Percentiles rank a stretch among this genome's conserved stretches.
Conservation (phyloP, 1,139 yeast genomes). For the Taiozyma onychis region DNA sequence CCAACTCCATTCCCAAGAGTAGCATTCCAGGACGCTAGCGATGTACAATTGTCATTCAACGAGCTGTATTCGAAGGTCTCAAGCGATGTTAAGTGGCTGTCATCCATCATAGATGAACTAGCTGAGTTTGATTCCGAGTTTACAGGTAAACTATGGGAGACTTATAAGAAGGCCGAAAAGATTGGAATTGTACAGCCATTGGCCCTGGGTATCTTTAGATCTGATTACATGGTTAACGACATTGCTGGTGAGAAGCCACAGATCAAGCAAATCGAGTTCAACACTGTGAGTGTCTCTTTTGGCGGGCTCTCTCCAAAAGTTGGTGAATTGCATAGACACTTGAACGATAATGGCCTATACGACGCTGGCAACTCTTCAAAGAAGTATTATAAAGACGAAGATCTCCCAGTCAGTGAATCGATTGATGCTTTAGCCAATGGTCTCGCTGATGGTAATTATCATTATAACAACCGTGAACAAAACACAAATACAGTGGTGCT, state of each 20-base stretch:
- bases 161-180: conserved; percentile 43
- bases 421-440: conserved; percentile 60
- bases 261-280: conserved; percentile 92
- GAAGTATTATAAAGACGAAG: conserved; percentile 39
- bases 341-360: conserved; percentile 54
- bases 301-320: conserved; percentile 85
- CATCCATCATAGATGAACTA: conserved; percentile 47
- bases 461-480: conserved; percentile 36
- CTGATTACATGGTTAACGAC: conserved; percentile 79
- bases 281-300: conserved; percentile 92
- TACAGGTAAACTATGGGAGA: conserved; percentile 70
- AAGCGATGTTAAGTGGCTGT: conserved; percentile 57
- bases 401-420: conserved; percentile 66
- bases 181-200: conserved; percentile 60
- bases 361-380: conserved; percentile 30
- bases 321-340: conserved; percentile 64
- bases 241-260: conserved; percentile 30
- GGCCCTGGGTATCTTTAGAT: conserved; percentile 80
- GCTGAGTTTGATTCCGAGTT: conserved; percentile 64
- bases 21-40: conserved; percentile 61
- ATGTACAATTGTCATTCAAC: conserved; percentile 67
- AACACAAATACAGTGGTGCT: conserved; percentile 49
- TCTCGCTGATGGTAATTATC: conserved; percentile 56
- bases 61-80: conserved; percentile 63
- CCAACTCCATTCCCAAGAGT: conserved; percentile 82